A percentile compares a stretch with the other conserved stretches of the same genome.
These are phyloP conservation scores for Penicillium crystallinum DNA, from an alignment of 495 filamentous ascomycete species.

Conservation along the genomic window DNA sequence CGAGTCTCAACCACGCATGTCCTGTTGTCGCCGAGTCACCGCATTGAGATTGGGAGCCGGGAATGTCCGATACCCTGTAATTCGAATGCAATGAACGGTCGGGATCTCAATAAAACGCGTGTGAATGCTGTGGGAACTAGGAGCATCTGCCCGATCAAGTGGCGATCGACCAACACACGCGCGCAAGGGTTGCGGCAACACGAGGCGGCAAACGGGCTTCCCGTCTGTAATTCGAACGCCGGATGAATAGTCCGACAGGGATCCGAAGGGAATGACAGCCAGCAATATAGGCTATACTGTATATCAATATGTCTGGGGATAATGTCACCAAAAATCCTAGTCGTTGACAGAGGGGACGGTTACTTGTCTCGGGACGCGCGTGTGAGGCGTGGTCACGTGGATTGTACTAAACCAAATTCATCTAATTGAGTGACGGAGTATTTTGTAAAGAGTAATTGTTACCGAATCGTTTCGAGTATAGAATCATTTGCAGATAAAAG, in stretches of 20 bases:
- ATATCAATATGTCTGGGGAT: slow-evolving; percentile 9
- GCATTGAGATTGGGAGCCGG: slow-evolving; percentile 13
- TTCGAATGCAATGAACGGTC: slow-evolving; percentile 10
- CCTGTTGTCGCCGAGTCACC: slow-evolving; percentile 19
- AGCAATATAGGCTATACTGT: not conserved
- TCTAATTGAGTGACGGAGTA: not conserved
- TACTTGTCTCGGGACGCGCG: slow-evolving; percentile 29
- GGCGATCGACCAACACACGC: slow-evolving; percentile 27
- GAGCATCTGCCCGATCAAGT: slow-evolving; percentile 22
- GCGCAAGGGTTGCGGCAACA: slow-evolving; percentile 21
- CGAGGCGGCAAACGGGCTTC: slow-evolving; percentile 20
- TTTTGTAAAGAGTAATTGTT: not conserved
- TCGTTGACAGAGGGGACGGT: slow-evolving; percentile 2
- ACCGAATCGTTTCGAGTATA: not conserved
- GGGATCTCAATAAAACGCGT: slow-evolving; percentile 15
- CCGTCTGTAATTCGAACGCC: not conserved
- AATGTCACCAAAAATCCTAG: slow-evolving; percentile 3
- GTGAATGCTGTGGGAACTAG: slow-evolving; percentile 8
- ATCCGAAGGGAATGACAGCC: not conserved
- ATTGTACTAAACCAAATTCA: not conserved
- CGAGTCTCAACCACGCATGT: slow-evolving; percentile 18
- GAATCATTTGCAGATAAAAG: not conserved
- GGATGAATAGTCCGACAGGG: not conserved
- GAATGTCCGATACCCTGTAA: slow-evolving; percentile 12
- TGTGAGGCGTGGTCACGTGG: slow-evolving; percentile 39